Conservation (phyloP, 208 protist genomes). For the Crithidia thermophila region DNA sequence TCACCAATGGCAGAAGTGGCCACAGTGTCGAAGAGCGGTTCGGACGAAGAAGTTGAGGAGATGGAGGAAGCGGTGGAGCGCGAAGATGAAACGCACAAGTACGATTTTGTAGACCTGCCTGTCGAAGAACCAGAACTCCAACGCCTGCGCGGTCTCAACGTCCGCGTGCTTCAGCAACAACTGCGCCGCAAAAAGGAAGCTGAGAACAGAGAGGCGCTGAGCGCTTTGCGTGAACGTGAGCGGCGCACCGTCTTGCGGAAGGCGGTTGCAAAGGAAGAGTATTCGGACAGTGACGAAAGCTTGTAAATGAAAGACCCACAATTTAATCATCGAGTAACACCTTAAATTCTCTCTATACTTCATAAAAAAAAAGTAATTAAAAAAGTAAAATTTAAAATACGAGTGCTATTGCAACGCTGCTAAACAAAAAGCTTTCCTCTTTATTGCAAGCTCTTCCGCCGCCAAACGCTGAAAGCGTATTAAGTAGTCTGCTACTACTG, state of each 20-base stretch:
- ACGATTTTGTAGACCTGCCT: constrained; percentile 62
- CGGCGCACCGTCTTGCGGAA: constrained; percentile 54
- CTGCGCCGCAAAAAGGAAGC: constrained; percentile 18
- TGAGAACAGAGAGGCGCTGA: constrained; percentile 43
- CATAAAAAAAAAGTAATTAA: background rate
- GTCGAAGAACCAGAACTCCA: constrained; percentile 52
- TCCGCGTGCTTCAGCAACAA: constrained; percentile 45
- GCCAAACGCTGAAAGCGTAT: no score
- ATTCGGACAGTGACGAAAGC: constrained; percentile 25
- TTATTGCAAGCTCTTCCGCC: no score
- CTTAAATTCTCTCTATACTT: background rate
- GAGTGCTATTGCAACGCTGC: no score
- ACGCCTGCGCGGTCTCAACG: constrained; percentile 57
- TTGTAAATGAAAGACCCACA: constrained; percentile 9
- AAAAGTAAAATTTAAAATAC: background rate
- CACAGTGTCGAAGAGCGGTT: background rate
- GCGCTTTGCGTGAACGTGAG: constrained; percentile 56
- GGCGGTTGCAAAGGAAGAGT: constrained; percentile 3
- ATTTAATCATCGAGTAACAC: background rate
- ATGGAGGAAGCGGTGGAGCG: constrained; percentile 4
- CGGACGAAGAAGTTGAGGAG: constrained; percentile 17
- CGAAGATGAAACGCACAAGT: constrained; percentile 36
- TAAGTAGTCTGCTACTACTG: no score
- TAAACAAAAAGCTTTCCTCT: no score
- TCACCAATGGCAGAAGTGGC: constrained; percentile 17